Evolutionary conservation across 768 basidiomycete genomes (phyloP).

Genomic region (Pleurotus eryngii): DNA sequence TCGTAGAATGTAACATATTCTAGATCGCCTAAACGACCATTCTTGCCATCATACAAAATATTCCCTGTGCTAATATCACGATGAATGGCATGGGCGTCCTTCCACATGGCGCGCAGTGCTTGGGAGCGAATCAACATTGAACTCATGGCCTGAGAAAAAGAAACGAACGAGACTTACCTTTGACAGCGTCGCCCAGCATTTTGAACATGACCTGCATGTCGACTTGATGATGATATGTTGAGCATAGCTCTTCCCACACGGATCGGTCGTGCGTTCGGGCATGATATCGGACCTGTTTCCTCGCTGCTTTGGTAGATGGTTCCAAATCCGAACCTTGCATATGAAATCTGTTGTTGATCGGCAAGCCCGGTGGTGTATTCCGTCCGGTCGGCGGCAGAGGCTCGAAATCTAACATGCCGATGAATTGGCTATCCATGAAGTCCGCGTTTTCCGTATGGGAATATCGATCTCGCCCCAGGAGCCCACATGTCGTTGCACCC

Average conservation of each 20-base stretch:
- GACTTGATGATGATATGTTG: not conserved
- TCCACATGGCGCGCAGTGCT: slow-evolving; percentile 1
- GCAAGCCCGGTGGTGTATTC: not conserved
- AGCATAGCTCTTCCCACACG: slow-evolving; percentile 7
- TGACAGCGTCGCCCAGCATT: not conserved
- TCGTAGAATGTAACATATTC: slow-evolving; percentile 2
- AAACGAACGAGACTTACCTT: not conserved
- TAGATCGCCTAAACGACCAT: slow-evolving; percentile 5
- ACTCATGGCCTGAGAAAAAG: not conserved
- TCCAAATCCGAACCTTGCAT: not conserved
- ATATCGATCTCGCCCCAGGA: not conserved
- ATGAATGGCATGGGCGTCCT: not conserved
- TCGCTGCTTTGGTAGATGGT: not conserved
- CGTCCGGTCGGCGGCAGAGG: no score
- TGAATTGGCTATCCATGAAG: not conserved
- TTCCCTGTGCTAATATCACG: slow-evolving; percentile 9
- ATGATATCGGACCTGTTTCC: not conserved
- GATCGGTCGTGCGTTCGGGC: slow-evolving; percentile 1
- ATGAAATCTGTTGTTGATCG: not conserved
- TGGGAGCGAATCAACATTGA: not conserved
- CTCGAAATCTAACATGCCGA: not conserved
- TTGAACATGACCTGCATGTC: not conserved
- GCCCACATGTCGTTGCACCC: slow-evolving; percentile 1
- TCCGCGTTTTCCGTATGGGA: not conserved
- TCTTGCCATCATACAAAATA: slow-evolving; percentile 1